Percentiles rank a stretch among this genome's conserved stretches.
These are phyloP conservation scores for Rhynchosporium secalis DNA, from an alignment of 2,329 filamentous ascomycete species.

Conservation along the genomic window DNA sequence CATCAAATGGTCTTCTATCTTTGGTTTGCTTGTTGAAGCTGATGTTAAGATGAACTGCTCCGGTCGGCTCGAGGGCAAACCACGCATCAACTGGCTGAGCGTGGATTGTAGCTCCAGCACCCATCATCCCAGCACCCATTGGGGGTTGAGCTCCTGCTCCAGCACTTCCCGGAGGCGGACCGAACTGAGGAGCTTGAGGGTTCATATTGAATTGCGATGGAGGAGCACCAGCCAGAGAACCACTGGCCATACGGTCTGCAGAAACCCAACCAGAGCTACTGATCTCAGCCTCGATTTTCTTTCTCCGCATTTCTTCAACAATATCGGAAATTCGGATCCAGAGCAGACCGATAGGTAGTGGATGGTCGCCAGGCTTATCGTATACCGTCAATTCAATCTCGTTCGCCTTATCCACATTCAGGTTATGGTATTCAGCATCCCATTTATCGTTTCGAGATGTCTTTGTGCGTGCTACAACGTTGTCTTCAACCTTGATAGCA, in stretches of 20 bases:
- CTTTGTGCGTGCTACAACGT: conserved; percentile 83
- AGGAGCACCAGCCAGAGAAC: conserved; percentile 46
- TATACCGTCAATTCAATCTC: conserved; percentile 98
- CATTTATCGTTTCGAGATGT: conserved; percentile 84
- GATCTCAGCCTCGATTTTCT: conserved; percentile 95
- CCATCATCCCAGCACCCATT: conserved; percentile 34
- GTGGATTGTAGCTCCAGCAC: conserved; percentile 39
- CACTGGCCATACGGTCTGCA: conserved; percentile 85
- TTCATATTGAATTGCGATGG: conserved; percentile 61
- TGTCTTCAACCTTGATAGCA: conserved; percentile 94
- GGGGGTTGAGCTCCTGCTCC: conserved; percentile 35
- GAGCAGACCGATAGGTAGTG: conserved; percentile 88
- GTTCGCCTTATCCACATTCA: conserved; percentile 97
- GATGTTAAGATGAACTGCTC: conserved; percentile 86
- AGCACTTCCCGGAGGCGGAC: conserved; percentile 46
- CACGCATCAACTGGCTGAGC: conserved; percentile 77
- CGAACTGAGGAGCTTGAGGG: conserved; percentile 48
- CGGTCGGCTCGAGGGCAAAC: conserved; percentile 95
- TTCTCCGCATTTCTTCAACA: conserved; percentile 93
- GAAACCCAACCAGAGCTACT: conserved; percentile 96
- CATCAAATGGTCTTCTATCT: conserved; percentile 78
- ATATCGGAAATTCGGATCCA: conserved; percentile 98
- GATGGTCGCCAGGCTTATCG: conserved; percentile 88
- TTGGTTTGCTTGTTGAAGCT: conserved; percentile 91
- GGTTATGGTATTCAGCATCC: conserved; percentile 86